Evolutionary conservation across 2,329 filamentous ascomycete genomes (phyloP), one percentile per base, ranked within the genome.

Genomic region (Lomentospora prolificans): DNA sequence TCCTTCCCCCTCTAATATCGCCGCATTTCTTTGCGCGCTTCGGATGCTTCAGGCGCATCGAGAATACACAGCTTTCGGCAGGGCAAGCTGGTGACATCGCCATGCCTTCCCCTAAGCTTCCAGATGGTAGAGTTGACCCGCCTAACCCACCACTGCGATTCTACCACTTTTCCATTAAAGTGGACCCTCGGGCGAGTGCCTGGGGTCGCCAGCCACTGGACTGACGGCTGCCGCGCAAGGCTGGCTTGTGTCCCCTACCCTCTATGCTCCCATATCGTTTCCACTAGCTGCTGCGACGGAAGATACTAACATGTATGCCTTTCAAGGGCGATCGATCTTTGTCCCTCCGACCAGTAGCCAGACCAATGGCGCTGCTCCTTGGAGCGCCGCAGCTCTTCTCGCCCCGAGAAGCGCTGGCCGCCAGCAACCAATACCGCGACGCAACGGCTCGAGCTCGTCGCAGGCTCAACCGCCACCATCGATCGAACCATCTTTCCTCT

Each of bases 401-500:
- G 70, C 74, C 60, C 72, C 72, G 22, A 64, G 64, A 54, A 66
- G 66, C 77, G 79, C 59, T 78, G 74, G 12, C 84, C 67, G 28
- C 85, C 76, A 2, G 79, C 72, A 2, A 77, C 74, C 19, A 75
- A 71, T 3, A 74, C 79, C 12, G 81, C 78, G n/a, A 82, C 70
- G 22, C 75, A 66, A 3, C 60, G 63, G 46, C 2, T n/a, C 41
- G 1, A 19, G 22, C 39, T 10, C 41, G 5, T n/a, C 41, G 4
- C n/a, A 3, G 3, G 25, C n/a, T 6, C 53, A 33, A 27, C 24
- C 41, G 6, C 12, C n/a, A 25, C 53, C 25, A 22, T 31, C 33
- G 10, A 12, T 36, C 17, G 33, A 48, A 12, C 33, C 33, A 22
- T 36, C 30, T 8, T 50, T 31, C 22, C 14, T 31, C 27, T 50